Evolutionary conservation across 768 basidiomycete species (phyloP), one percentile per base, ranked within the genome.

Genomic region (Hygrocybe punicea): DNA sequence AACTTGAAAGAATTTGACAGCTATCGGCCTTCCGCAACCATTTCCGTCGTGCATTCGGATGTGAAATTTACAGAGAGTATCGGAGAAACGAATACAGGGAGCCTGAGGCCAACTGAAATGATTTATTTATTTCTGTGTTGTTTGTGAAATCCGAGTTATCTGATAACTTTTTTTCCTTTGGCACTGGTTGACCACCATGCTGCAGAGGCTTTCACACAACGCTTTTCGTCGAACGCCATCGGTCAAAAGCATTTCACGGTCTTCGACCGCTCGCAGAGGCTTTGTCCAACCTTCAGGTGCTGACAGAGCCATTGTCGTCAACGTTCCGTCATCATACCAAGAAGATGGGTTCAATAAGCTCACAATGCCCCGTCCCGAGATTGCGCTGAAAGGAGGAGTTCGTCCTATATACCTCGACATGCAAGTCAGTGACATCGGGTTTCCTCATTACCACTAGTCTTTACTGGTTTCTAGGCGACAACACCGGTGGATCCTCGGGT

Each of bases 401-500:
- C 82, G 93, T 29, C 94, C 97, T 16, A 98, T 99, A 61, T 99
- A 99, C 72, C 84, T 99, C 48, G 97, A 99, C 73, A 90, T 96
- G 91, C 95, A 97, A 83, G 93, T 87, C 54, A 59, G 82, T 67
- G 33, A 6, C 24, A 44, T 11, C 54, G 4, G 55, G 53, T 25
- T 13, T 35, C 35, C 21, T n/a, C 51, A 45, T 54, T 55, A 9
- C 59, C 21, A 55, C 35, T 57, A 40, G 44, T 60, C 51, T 46
- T 61, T 29, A 52, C 58, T 33, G 6, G 54, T 42, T 42, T 48
- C 13, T 62, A 96, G 91, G 97, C 97, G 5, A 99, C 97, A 2
- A 98, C 97, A 23, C 97, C 97, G 17, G 85, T 97, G 55, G 97
- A 99, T 70, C 97, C 97, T 25, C 85, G 97, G 57, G 97, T 98